Conservation (phyloP, 441 rosid species). For the Adansonia madagascariensis region DNA sequence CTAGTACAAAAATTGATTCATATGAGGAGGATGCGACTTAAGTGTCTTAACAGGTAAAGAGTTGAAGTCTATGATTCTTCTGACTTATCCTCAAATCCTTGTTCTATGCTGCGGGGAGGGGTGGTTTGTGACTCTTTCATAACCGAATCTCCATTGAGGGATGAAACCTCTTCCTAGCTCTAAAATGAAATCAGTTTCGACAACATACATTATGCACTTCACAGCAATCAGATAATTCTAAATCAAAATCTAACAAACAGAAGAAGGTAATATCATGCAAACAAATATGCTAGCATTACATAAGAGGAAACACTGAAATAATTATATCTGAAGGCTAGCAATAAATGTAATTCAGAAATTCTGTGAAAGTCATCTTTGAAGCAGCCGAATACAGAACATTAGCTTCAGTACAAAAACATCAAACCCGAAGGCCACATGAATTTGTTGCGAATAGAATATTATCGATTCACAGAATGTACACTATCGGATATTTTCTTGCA, state of each 20-base stretch:
- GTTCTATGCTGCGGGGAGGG: neutral
- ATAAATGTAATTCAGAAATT: slow-evolving; percentile 1
- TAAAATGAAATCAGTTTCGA: neutral
- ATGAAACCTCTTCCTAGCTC: slow-evolving; percentile 24
- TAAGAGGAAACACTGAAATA: neutral
- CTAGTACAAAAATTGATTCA: neutral
- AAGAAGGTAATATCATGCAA: neutral
- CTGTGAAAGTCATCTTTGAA: neutral
- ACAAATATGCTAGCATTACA: neutral
- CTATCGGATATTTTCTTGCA: neutral
- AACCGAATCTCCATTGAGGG: neutral
- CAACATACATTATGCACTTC: neutral
- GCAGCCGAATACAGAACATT: slow-evolving; percentile 13
- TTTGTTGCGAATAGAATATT: neutral
- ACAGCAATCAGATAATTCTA: neutral
- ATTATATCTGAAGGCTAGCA: neutral
- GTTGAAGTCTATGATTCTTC: slow-evolving; percentile 4
- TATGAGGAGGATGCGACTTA: neutral
- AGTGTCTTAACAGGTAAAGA: neutral
- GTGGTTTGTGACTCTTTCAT: neutral
- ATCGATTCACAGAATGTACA: neutral
- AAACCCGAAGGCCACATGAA: neutral
- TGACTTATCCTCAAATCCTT: slow-evolving; percentile 10
- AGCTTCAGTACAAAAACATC: slow-evolving; percentile 12
- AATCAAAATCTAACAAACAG: neutral